phyloP scores from a whole-genome alignment of 2,329 filamentous ascomycete species.

The Gliomastix tumulicola region DNA sequence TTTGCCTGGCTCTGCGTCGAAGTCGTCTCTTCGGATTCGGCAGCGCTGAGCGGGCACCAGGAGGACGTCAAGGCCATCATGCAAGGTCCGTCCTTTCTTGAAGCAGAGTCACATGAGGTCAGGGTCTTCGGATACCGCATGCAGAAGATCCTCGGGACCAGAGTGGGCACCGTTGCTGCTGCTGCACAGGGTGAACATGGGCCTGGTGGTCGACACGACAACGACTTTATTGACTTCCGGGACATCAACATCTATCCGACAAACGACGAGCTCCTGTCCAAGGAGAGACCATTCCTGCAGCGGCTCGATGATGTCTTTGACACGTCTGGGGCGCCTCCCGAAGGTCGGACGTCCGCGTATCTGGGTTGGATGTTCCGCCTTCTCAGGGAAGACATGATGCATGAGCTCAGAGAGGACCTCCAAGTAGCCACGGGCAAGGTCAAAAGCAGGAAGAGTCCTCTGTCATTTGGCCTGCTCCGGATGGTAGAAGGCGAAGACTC shows the following conservation, averaged over 20 bases:
- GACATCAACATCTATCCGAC: constrained; percentile 60
- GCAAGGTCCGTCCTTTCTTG: constrained; percentile 13
- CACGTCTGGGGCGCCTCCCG: constrained; percentile 23
- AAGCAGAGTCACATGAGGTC: constrained; percentile 12
- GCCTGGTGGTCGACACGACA: constrained; percentile 67
- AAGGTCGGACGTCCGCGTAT: constrained; percentile 37
- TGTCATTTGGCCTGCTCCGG: constrained; percentile 17
- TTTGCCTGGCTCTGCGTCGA: constrained; percentile 44
- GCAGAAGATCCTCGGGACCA: constrained; percentile 24
- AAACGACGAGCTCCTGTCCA: constrained; percentile 52
- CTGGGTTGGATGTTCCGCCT: constrained; percentile 68
- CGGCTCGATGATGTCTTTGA: constrained; percentile 38
- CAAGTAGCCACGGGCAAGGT: constrained; percentile 41
- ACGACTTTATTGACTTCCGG: constrained; percentile 57
- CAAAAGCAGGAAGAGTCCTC: constrained; percentile 26
- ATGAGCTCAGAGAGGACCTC: constrained; percentile 56
- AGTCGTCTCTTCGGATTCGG: constrained; percentile 27
- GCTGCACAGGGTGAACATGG: constrained; percentile 6
- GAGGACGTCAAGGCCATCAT: constrained; percentile 15
- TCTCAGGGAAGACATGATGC: constrained; percentile 64
- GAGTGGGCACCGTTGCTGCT: not conserved
- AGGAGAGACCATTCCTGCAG: constrained; percentile 46
- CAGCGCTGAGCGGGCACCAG: constrained; percentile 4
- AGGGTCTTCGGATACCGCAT: constrained; percentile 25
- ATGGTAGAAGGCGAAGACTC: too few species aligned